Base-by-base conservation (phyloP, 306 rosid species). In the Lotus japonicus region DNA sequence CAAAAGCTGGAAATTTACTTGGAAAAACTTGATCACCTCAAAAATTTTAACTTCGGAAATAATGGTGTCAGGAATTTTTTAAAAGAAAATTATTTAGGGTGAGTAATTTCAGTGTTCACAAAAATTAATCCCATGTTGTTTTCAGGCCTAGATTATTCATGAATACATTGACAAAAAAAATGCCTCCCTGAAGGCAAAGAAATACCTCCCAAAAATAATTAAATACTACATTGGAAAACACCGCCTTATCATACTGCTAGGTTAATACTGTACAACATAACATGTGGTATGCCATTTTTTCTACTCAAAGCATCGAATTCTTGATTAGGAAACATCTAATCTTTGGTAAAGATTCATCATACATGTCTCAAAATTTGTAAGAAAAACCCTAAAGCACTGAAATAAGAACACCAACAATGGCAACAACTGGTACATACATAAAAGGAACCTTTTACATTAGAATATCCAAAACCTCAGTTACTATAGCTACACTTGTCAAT, bases 341-440 rank as follows among this genome's bases (percentile, higher is more conserved):
- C 76, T 63, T 44, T n/a, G 21, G 51, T 18, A 7, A 12, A 57
- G 45, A 13, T 19, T 54, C 21, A 9, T 53, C 66, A 5, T 38
- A 38, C 42, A 38, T 9, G 9, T 13, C 4, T 21, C 60, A 74
- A 74, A 36, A 55, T 51, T 62, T 49, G 63, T n/a, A 61, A 6
- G n/a, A 10, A 44, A 65, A 55, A 58, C 18, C 26, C 33, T 28
- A 43, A 35, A 10, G 43, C 73, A 33, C 14, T 18, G 45, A 50
- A 23, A 70, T 46, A 42, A 11, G 49, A 21, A 12, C 48, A 44
- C 38, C n/a, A n/a, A n/a, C n/a, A n/a, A n/a, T n/a, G n/a, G n/a
- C n/a, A n/a, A n/a, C n/a, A 68, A 51, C 17, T 59, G 45, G 61
- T 39, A 63, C 63, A 36, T 62, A 43, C 44, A 79, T 62, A 43